Conservation (phyloP, 805 yeast genomes). For the Dipodascus albidus region DNA sequence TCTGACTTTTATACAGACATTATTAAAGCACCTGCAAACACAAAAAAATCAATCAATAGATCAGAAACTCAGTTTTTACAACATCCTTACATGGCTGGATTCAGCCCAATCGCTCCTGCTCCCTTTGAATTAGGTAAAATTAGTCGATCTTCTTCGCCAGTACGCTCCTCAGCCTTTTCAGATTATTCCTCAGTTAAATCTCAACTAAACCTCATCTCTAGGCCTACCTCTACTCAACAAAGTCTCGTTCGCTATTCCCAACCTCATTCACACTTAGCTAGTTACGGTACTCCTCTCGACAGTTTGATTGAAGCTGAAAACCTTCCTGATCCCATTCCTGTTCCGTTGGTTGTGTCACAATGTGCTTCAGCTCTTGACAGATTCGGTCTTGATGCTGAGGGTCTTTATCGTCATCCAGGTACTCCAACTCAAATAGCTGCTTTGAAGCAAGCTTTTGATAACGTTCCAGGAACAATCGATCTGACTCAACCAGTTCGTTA, state of each 20-base stretch:
- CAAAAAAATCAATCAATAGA: constrained; percentile 21
- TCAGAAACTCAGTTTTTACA: constrained; percentile 22
- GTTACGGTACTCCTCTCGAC: constrained; percentile 82
- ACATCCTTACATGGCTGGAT: constrained; percentile 21
- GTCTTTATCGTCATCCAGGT: constrained; percentile 81
- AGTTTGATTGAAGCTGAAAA: constrained; percentile 69
- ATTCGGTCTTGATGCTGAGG: constrained; percentile 77
- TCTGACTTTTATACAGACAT: constrained; percentile 66
- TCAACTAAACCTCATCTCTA: background rate
- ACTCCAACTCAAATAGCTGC: constrained; percentile 64
- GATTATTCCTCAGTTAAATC: background rate
- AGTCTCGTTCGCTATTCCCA: constrained; percentile 26
- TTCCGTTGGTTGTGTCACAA: constrained; percentile 80
- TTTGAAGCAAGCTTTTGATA: constrained; percentile 49
- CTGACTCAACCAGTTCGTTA: constrained; percentile 41
- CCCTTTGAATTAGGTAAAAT: background rate
- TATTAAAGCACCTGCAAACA: constrained; percentile 24
- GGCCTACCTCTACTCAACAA: background rate
- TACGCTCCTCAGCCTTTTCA: constrained; percentile 8
- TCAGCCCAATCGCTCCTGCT: background rate
- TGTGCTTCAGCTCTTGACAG: constrained; percentile 80
- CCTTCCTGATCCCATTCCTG: constrained; percentile 44
- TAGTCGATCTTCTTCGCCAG: constrained; percentile 6
- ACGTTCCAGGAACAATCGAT: constrained; percentile 47
- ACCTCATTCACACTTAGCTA: constrained; percentile 27